phyloP scores from a whole-genome alignment of 2,329 filamentous ascomycete species.

The Ramichloridium luteum region DNA sequence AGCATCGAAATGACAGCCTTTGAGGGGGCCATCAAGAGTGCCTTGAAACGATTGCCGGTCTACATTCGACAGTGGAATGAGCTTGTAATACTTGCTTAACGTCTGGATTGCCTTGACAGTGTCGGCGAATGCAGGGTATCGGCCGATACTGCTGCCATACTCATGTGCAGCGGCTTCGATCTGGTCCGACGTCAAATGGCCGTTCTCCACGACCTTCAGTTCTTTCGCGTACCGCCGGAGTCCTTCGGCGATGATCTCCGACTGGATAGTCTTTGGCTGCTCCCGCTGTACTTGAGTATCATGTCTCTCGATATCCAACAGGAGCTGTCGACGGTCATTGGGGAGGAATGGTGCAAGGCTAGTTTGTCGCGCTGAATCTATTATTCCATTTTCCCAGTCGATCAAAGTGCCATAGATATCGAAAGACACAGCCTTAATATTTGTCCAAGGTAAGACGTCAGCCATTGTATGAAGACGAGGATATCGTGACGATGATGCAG shows the following conservation, averaged over 20 bases:
- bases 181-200: slow-evolving; percentile 36
- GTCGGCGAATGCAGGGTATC: slow-evolving; percentile 48
- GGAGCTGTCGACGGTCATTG: slow-evolving; percentile 31
- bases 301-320: slow-evolving; percentile 35
- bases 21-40: slow-evolving; percentile 39
- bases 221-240: slow-evolving; percentile 21
- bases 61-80: slow-evolving; percentile 51
- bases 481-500: too few relatives aligned
- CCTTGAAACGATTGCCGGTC: slow-evolving; percentile 41
- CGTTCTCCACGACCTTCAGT: slow-evolving; percentile 35
- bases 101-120: slow-evolving; percentile 41
- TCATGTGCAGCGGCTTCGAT: slow-evolving; percentile 30
- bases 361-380: slow-evolving; percentile 36
- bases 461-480: slow-evolving; percentile 15
- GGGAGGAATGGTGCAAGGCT: slow-evolving; percentile 38
- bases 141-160: slow-evolving; percentile 42
- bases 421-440: slow-evolving; percentile 47
- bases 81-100: slow-evolving; percentile 42
- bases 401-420: slow-evolving; percentile 72
- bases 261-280: slow-evolving; percentile 48
- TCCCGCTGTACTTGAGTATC: slow-evolving; percentile 39
- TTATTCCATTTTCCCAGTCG: slow-evolving; percentile 62
- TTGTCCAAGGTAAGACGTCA: slow-evolving; percentile 18
- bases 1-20: slow-evolving; percentile 46
- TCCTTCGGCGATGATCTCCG: slow-evolving; percentile 34